Conservation (phyloP, 805 yeast species). For the Kregervanrija delftensis region DNA sequence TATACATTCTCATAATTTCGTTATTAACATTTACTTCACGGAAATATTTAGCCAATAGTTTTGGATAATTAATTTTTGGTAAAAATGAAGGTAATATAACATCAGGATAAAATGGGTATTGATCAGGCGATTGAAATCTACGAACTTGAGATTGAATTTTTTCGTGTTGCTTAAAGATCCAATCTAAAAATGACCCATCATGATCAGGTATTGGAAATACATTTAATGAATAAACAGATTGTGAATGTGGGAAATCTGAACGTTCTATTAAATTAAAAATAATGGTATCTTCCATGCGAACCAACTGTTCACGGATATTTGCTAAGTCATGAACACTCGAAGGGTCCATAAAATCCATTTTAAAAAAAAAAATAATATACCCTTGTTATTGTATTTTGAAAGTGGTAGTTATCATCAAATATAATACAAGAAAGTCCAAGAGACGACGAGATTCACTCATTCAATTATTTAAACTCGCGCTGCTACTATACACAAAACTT, state of each 20-base stretch:
- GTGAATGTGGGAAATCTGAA: slow-evolving; percentile 75
- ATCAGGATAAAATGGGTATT: slow-evolving; percentile 79
- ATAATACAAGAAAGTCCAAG: too few species aligned
- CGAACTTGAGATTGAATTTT: slow-evolving; percentile 71
- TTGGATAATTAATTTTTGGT: slow-evolving; percentile 76
- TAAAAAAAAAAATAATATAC: not conserved
- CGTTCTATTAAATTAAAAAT: slow-evolving; percentile 89
- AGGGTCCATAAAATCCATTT: slow-evolving; percentile 81
- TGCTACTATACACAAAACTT: too few species aligned
- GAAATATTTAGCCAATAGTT: slow-evolving; percentile 66
- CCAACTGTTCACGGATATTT: slow-evolving; percentile 78
- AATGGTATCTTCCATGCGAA: slow-evolving; percentile 95
- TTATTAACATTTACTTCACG: slow-evolving; percentile 70
- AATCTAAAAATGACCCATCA: slow-evolving; percentile 76
- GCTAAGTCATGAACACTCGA: slow-evolving; percentile 71
- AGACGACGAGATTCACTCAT: too few species aligned
- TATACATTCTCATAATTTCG: slow-evolving; percentile 62
- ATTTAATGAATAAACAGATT: slow-evolving; percentile 61
- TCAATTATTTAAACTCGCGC: too few species aligned
- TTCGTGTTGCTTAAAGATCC: slow-evolving; percentile 75
- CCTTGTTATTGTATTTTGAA: too few species aligned
- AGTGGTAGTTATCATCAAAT: too few species aligned
- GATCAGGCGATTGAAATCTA: slow-evolving; percentile 92
- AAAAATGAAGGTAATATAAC: slow-evolving; percentile 57
- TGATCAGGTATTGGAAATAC: slow-evolving; percentile 58